Conservation (phyloP, 352 stramenopile genomes). For the Phytophthora sansomeana region DNA sequence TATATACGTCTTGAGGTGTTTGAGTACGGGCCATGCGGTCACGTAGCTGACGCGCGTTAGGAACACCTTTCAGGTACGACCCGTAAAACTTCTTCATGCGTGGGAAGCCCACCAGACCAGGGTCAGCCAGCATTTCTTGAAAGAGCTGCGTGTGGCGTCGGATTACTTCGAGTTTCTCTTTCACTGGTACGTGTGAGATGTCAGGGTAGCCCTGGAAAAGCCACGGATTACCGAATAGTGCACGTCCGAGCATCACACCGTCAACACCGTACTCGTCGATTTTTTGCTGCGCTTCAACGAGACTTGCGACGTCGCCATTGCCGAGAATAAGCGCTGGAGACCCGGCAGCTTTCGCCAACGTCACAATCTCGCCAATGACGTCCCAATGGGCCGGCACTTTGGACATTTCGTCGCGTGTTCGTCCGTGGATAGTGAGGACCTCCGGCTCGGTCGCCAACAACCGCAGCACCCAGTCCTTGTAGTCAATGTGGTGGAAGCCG, state of each 20-base stretch:
- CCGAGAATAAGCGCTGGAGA: conserved; percentile 77
- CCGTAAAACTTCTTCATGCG: conserved; percentile 87
- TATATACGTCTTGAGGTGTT: conserved; percentile 62
- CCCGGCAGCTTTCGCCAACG: conserved; percentile 54
- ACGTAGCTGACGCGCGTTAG: conserved; percentile 71
- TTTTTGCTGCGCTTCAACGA: conserved; percentile 73
- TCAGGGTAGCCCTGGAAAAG: conserved; percentile 75
- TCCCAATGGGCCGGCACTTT: conserved; percentile 86
- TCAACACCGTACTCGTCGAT: conserved; percentile 76
- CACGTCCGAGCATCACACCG: conserved; percentile 81
- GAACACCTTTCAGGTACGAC: conserved; percentile 78
- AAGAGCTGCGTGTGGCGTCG: conserved; percentile 76
- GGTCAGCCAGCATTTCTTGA: conserved; percentile 58
- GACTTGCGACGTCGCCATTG: conserved; percentile 78
- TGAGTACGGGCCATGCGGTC: conserved; percentile 60
- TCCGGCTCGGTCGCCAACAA: conserved; percentile 75
- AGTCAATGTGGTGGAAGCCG: conserved; percentile 80
- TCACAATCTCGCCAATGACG: conserved; percentile 76
- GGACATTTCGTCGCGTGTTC: conserved; percentile 86
- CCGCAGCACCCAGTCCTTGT: conserved; percentile 77
- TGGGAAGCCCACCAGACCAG: conserved; percentile 60
- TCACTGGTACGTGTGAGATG: conserved; percentile 57
- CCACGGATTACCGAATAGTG: conserved; percentile 84
- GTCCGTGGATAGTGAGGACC: conserved; percentile 80
- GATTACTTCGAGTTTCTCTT: conserved; percentile 69